Conservation (phyloP, 768 basidiomycete genomes). For the Naganishia onofrii region DNA sequence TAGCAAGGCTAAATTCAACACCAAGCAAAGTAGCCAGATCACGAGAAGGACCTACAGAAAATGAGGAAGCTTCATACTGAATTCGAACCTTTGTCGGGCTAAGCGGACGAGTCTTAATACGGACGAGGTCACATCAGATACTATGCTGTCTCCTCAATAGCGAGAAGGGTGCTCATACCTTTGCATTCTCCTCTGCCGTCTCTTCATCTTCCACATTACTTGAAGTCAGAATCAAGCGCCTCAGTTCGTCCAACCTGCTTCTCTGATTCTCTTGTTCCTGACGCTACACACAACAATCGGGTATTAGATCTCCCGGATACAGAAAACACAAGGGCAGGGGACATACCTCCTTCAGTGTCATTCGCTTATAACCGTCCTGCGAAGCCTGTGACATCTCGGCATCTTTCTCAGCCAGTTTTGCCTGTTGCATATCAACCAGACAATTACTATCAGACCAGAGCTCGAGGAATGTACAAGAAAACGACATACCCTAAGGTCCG, state of each 20-base stretch:
- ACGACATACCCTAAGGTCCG: constrained; percentile 73
- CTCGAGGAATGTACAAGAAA: constrained; percentile 58
- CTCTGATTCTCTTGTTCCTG: constrained; percentile 41
- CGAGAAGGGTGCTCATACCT: neutral
- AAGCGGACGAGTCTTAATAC: constrained; percentile 57
- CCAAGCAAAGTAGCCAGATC: neutral
- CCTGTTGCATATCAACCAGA: constrained; percentile 11
- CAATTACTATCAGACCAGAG: constrained; percentile 46
- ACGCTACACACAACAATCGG: constrained; percentile 24
- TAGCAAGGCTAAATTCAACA: constrained; percentile 46
- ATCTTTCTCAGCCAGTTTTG: constrained; percentile 58
- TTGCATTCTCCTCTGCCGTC: constrained; percentile 16
- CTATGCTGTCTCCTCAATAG: no score
- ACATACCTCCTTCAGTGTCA: constrained; percentile 30
- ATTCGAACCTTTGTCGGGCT: constrained; percentile 72
- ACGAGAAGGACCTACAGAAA: constrained; percentile 5
- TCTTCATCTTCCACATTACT: constrained; percentile 60
- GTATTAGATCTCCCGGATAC: no score
- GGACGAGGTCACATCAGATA: neutral
- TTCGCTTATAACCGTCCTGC: constrained; percentile 72
- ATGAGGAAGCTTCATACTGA: constrained; percentile 56
- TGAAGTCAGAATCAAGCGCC: constrained; percentile 60
- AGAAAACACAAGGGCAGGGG: neutral
- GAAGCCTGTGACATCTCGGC: constrained; percentile 66
- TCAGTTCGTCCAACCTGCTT: constrained; percentile 47